Evolutionary conservation across 768 basidiomycete species (phyloP).

Genomic region (Pleurotus djamor): DNA sequence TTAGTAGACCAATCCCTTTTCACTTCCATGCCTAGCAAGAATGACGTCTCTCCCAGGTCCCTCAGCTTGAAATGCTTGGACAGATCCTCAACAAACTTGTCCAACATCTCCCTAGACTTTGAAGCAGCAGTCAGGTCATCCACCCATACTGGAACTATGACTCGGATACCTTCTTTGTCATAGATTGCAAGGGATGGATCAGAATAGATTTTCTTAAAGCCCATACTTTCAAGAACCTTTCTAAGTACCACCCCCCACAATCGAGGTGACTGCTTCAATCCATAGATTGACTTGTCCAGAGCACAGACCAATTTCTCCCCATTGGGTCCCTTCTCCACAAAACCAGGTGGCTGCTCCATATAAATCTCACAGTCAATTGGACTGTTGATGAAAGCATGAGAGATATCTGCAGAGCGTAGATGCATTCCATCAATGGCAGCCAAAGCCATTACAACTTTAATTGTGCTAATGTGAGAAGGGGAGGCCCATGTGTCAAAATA

Average conservation of each 20-base stretch:
- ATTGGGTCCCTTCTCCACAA: constrained; percentile 4
- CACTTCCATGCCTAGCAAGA: constrained; percentile 28
- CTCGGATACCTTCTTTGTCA: constrained; percentile 13
- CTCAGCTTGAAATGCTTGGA: constrained; percentile 20
- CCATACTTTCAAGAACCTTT: constrained; percentile 14
- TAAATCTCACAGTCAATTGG: constrained; percentile 26
- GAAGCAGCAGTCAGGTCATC: constrained; percentile 27
- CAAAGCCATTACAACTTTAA: constrained; percentile 25
- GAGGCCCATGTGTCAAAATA: constrained; percentile 33
- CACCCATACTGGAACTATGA: constrained; percentile 26
- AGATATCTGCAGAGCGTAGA: constrained; percentile 28
- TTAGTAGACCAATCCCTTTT: constrained; percentile 12
- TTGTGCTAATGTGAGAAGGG: constrained; percentile 13
- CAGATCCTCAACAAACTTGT: constrained; percentile 20
- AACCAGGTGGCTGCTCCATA: constrained; percentile 28
- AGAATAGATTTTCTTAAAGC: constrained; percentile 16
- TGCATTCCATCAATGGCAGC: constrained; percentile 24
- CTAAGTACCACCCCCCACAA: constrained; percentile 33
- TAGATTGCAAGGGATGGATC: constrained; percentile 27
- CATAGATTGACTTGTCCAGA: constrained; percentile 34
- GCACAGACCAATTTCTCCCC: constrained; percentile 13
- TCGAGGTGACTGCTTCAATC: constrained; percentile 37
- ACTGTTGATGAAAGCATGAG: constrained; percentile 28
- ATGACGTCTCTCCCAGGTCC: constrained; percentile 22
- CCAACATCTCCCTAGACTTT: constrained; percentile 11